Evolutionary conservation across 805 yeast species (phyloP).

Genomic region (Hanseniaspora guilliermondii): DNA sequence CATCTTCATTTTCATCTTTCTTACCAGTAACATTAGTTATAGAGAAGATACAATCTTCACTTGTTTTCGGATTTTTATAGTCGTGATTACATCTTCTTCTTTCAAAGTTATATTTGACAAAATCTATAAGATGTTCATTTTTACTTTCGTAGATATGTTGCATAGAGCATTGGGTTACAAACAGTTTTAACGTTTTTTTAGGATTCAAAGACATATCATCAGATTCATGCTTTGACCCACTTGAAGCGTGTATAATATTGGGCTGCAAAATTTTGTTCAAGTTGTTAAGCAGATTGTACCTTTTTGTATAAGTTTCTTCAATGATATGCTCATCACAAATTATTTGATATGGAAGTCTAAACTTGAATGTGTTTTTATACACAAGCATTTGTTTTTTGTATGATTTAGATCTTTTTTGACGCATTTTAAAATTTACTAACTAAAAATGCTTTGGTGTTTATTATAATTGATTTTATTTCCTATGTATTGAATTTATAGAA

Average conservation of each 20-base stretch:
- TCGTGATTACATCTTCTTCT: conserved; percentile 87
- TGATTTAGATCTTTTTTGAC: conserved; percentile 89
- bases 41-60: conserved; percentile 63
- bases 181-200: conserved; percentile 8
- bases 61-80: conserved; percentile 46
- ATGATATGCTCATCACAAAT: conserved; percentile 73
- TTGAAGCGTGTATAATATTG: conserved; percentile 10
- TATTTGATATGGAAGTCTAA: conserved; percentile 87
- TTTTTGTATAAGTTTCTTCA: conserved; percentile 48
- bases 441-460: neutral
- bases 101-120: conserved; percentile 66
- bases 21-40: conserved; percentile 58
- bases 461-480: neutral
- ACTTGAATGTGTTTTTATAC: conserved; percentile 73
- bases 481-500: no score
- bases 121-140: conserved; percentile 62
- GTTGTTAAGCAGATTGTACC: conserved; percentile 72
- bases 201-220: conserved; percentile 34
- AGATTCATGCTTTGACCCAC: conserved; percentile 56
- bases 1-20: conserved; percentile 9
- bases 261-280: conserved; percentile 63
- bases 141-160: conserved; percentile 63
- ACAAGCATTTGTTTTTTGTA: conserved; percentile 87
- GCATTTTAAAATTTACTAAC: conserved; percentile 42
- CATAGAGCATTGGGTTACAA: conserved; percentile 83